phyloP scores from a whole-genome alignment of 306 rosid species.

The Betula pendula region DNA sequence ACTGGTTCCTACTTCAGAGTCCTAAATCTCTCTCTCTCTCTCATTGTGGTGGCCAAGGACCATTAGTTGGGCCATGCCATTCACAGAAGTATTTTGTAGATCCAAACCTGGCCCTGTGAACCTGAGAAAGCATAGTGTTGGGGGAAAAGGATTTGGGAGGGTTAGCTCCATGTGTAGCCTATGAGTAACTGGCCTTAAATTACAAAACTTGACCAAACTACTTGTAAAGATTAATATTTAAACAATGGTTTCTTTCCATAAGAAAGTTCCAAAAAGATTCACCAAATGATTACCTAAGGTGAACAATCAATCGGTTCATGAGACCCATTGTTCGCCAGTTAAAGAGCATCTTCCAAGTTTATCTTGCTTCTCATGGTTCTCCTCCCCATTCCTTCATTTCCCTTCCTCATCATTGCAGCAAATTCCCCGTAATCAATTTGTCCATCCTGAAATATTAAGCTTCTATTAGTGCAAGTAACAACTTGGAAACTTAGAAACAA shows the following conservation, averaged over 20 bases:
- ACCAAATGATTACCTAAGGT: too few species aligned
- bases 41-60: too few species aligned
- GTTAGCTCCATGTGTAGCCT: background rate
- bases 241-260: too few species aligned
- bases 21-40: too few species aligned
- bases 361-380: constrained; percentile 57
- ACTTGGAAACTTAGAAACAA: background rate
- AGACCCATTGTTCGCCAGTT: constrained; percentile 31
- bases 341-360: constrained; percentile 46
- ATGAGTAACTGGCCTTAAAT: background rate
- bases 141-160: background rate
- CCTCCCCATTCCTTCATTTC: constrained; percentile 65
- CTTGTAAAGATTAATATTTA: background rate
- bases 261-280: too few species aligned
- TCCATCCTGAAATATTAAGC: constrained; percentile 48
- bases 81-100: too few species aligned
- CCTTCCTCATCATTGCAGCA: constrained; percentile 63
- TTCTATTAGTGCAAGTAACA: constrained; percentile 18
- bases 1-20: too few species aligned
- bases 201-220: background rate
- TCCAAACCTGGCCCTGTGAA: too few species aligned
- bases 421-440: constrained; percentile 66
- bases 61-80: too few species aligned
- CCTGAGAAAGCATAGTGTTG: too few species aligned
- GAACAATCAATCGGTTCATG: too few species aligned